Conservation (phyloP, 345 rosid species). For the Brassica rapa region DNA sequence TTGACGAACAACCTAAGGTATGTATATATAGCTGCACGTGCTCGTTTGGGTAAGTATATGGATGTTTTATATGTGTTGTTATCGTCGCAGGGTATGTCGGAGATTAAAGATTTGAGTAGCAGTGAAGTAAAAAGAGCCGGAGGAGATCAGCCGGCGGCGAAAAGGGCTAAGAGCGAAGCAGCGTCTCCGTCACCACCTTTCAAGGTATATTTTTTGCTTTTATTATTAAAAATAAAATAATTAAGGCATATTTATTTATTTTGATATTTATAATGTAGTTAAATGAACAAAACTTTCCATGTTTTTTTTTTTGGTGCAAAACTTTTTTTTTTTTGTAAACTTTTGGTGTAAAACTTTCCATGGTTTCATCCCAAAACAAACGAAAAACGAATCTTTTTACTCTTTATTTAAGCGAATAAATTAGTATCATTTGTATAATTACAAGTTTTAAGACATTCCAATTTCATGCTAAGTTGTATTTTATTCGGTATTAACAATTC, state of each 20-base stretch:
- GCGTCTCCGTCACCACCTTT: conserved; percentile 78
- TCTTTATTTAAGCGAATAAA: background rate
- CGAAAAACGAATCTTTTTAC: conserved; percentile 16
- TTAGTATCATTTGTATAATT: conserved; percentile 1
- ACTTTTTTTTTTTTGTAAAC: background rate
- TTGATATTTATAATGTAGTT: conserved; percentile 15
- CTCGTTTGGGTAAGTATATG: background rate
- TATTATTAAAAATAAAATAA: conserved; percentile 3
- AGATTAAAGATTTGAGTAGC: conserved; percentile 52
- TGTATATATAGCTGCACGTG: background rate
- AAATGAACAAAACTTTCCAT: background rate
- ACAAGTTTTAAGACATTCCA: background rate
- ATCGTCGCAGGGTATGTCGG: conserved; percentile 48
- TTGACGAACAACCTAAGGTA: conserved; percentile 55
- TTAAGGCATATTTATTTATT: conserved; percentile 29
- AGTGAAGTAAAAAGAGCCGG: conserved; percentile 74
- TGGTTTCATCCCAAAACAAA: background rate
- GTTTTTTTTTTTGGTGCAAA: background rate
- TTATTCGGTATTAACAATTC: background rate
- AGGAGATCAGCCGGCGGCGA: conserved; percentile 53
- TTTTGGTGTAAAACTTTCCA: background rate
- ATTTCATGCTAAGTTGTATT: background rate
- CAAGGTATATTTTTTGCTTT: conserved; percentile 58
- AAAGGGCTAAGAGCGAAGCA: conserved; percentile 77
- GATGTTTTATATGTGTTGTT: conserved; percentile 5